Base-by-base conservation (phyloP, 352 stramenopile species). In the Phytophthora citricola region DNA sequence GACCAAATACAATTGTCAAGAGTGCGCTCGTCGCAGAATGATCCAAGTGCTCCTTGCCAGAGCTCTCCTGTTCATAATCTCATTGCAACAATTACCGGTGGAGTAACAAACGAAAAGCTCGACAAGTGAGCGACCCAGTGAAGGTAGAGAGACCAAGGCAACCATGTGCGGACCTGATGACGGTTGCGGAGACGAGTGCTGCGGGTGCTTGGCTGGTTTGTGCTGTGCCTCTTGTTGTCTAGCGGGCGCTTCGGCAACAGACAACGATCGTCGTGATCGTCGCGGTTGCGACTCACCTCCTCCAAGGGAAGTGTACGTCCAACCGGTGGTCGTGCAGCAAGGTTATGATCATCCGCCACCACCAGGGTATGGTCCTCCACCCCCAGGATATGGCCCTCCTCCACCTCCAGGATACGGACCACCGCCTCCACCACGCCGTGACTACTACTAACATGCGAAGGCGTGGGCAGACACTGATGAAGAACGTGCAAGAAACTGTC, bases 181-280 rank as follows among this genome's bases (percentile, higher is more conserved):
- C 29, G 52, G 56, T 4, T 47, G 34, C 10, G 63, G 52, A 12
- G 63, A 69, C 46, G 65, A 73, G 11, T 74, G 66, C 43, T 74
- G 66, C 38, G 59, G 60, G 17, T 74, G 66, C 26, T 34, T 74
- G 55, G 60, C 54, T 5, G 66, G 66, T 10, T 12, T 74, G 20
- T 70, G 54, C 41, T 74, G 66, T 10, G 66, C 54, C 43, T 74
- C 66, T 22, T 74, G 66, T 43, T 74, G 60, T 49, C 52, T 74
- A 44, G 61, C 66, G 4, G 49, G 60, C 2, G 66, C 66, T 2
- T 74, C 66, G 0, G 48, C 66, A 8, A 26, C 24, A 40, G 52
- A 71, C 39, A 58, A 73, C 29, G 44, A 58, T 11, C 41, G 60
- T 15, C 43, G 61, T 11, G 51, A 49, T 36, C 50, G 43, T 31